Base-by-base conservation (phyloP, 176 grass and related monocot genomes). In the Juncus effusus region DNA sequence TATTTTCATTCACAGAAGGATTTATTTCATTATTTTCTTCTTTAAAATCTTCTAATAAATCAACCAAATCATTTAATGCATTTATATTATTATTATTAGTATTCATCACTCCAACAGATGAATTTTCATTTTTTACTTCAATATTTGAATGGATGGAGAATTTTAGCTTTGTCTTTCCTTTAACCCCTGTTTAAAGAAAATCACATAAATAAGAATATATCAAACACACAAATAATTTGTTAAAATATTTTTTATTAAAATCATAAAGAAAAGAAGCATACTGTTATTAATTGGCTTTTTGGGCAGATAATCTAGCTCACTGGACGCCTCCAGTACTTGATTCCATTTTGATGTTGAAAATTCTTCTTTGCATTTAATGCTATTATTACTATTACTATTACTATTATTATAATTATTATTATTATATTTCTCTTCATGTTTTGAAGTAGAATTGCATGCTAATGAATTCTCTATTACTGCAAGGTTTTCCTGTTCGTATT, bases 91-190 rank as follows among this genome's bases (percentile, higher is more conserved):
- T 60, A 28, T 28, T 28, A 28, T 28, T 44, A 65, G 42, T 60
- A 76, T 80, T 60, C 57, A 42, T 78, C 44, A 40, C 75, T 37
- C 14, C 73, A 37, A 11, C 16, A 14, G 16, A 50, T 13, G 41
- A 71, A 10, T 59, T 79, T 61, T 86, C 79, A 67, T 79, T 62
- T 57, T 72, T 79, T 9, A 68, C 75, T 72, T 78, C 66, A 28
- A 60, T 62, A 37, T 79, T 53, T 59, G 76, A 58, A 71, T 36
- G 77, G 54, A 81, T 61, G 28, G 84, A 96, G 70, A 91, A 96
- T 14, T 37, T 87, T 41, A 67, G 65, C 55, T 84, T 88, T 12
- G 73, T 72, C 40, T 69, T 86, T 70, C 38, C 56, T 79, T 61
- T 85, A 58, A 36, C 70, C 70, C 77, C 92, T 89, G 68, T 55